These are phyloP conservation scores for Eucalyptus regnans DNA, from an alignment of 345 rosid species.

Conservation along the genomic window DNA sequence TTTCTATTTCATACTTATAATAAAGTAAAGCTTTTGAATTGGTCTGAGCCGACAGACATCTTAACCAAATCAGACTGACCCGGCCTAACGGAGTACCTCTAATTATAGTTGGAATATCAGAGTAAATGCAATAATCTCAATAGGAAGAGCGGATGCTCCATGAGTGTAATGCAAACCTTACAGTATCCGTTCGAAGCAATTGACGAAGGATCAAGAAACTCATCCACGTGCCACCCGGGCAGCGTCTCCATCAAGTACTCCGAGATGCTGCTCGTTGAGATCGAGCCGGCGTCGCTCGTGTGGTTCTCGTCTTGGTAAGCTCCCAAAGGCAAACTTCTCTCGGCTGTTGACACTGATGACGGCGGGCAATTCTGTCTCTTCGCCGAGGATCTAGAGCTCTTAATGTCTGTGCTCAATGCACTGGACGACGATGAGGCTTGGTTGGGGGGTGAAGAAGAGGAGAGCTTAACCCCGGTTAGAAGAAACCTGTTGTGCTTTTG, in stretches of 20 bases:
- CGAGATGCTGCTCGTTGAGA: slow-evolving; percentile 46
- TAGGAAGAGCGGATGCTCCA: background rate
- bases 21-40: background rate
- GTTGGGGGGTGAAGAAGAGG: background rate
- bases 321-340: background rate
- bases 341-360: background rate
- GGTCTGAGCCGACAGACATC: background rate
- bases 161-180: slow-evolving; percentile 14
- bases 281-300: slow-evolving; percentile 18
- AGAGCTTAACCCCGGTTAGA: slow-evolving; percentile 15
- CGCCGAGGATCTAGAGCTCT: background rate
- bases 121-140: background rate
- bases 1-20: background rate
- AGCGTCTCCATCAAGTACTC: slow-evolving; percentile 57
- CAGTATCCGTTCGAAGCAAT: slow-evolving; percentile 5
- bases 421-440: background rate
- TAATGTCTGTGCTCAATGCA: background rate
- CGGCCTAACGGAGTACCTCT: background rate
- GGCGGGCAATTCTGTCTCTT: background rate
- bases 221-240: slow-evolving; percentile 79
- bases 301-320: background rate
- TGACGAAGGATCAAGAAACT: slow-evolving; percentile 48
- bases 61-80: background rate
- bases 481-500: slow-evolving; percentile 15
- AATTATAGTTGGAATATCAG: background rate